Evolutionary conservation across 495 filamentous ascomycete genomes (phyloP), one percentile per base, ranked within the genome.

Genomic region (Cercophora sp.): DNA sequence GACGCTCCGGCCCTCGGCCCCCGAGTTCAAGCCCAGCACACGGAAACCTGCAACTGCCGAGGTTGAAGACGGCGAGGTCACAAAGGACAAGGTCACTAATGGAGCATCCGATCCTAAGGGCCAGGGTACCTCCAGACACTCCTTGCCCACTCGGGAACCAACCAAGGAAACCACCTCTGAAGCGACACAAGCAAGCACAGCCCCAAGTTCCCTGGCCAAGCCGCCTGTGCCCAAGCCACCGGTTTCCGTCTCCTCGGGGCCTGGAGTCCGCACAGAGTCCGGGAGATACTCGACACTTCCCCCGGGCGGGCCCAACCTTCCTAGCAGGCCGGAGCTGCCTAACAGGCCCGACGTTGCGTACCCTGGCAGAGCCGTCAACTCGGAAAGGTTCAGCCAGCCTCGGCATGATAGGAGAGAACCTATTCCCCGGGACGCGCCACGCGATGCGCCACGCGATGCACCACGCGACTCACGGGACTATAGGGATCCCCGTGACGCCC

Each of bases 21-120:
- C 68, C 10, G 68, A 76, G 36, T 79, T 80, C 60, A 75, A 71
- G 52, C 70, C 73, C 22, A 54, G 59, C 56, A 36, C 65, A 54
- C 57, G 70, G 36, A 54, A 59, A 35, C 68, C 58, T 36, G 55
- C 70, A 10, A 72, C 67, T 40, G 51, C 64, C 8, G 87, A 91
- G 60, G 85, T 85, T 43, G 87, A 90, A 63, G 87, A 90, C 68
- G 87, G 86, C 20, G 87, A 91, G 59, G 86, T 89, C 26, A 83
- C 10, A 85, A 79, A 56, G 50, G 44, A 13, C 6, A 61, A 47
- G 11, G 18, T 44, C n/a, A 18, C 31, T 20, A 68, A 46, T 39
- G 51, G 46, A 52, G 11, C 52, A 18, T 52, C 36, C 24, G 46
- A 41, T 15, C 29, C 15, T 5, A 53, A 37, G 43, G 25, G 6